Percentiles rank a stretch among this genome's conserved stretches.
Evolutionary conservation across 1,284 basidiomycete species (phyloP).

Genomic region (Cryptococcus hybrid): DNA sequence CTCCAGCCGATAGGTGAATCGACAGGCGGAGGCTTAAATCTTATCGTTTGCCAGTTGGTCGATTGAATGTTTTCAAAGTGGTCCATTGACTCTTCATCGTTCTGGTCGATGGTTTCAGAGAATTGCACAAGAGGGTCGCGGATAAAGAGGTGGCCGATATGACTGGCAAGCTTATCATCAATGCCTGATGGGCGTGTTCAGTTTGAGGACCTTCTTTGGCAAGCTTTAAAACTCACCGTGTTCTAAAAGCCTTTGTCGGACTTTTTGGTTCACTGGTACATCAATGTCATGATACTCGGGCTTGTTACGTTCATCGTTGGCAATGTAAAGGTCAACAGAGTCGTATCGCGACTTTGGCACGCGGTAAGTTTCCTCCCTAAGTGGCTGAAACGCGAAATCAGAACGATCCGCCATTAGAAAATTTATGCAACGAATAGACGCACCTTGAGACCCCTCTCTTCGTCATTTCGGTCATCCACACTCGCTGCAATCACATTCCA

Average conservation of each 20-base stretch:
- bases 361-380: conserved; percentile 67
- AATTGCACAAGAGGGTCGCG: conserved; percentile 96
- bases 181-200: conserved; percentile 60
- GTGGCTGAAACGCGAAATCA: conserved; percentile 57
- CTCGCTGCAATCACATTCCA: conserved; percentile 98
- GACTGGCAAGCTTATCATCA: conserved; percentile 82
- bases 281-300: conserved; percentile 90
- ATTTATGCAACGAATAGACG: conserved; percentile 4
- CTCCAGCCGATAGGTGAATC: conserved; percentile 94
- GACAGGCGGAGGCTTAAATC: conserved; percentile 96
- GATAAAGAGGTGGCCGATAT: conserved; percentile 95
- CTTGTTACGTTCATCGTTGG: conserved; percentile 78
- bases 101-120: conserved; percentile 89
- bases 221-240: conserved; percentile 60
- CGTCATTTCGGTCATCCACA: conserved; percentile 93
- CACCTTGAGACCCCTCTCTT: conserved; percentile 86
- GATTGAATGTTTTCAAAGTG: conserved; percentile 99
- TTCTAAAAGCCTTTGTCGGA: conserved; percentile 67
- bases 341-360: conserved; percentile 98
- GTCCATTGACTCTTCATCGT: conserved; percentile 81
- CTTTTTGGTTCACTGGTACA: conserved; percentile 72
- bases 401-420: neutral
- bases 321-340: conserved; percentile 92
- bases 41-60: conserved; percentile 98
- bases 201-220: neutral